Percentiles rank a stretch among this genome's conserved stretches.
Evolutionary conservation across 2,329 filamentous ascomycete genomes (phyloP).

Genomic region (Phialophora tarda): DNA sequence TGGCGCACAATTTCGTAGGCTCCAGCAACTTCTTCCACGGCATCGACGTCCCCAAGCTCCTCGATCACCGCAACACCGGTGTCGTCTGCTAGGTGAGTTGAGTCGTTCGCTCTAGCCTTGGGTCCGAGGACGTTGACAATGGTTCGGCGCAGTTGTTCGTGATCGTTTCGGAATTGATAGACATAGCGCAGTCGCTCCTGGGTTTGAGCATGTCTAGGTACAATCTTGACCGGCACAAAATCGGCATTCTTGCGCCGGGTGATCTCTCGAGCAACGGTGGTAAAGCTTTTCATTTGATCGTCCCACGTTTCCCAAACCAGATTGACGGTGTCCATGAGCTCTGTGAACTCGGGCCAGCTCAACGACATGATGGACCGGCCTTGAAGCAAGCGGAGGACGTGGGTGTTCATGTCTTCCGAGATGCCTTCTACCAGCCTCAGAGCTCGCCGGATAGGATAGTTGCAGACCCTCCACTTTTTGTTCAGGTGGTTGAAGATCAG

Average conservation of each 20-base stretch:
- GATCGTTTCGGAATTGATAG: slow-evolving; percentile 90
- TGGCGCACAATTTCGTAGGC: slow-evolving; percentile 94
- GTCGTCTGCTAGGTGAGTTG: slow-evolving; percentile 56
- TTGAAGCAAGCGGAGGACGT: slow-evolving; percentile 82
- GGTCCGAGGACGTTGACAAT: slow-evolving; percentile 96
- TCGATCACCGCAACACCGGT: slow-evolving; percentile 77
- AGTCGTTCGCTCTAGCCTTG: slow-evolving; percentile 63
- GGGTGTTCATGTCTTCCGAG: slow-evolving; percentile 86
- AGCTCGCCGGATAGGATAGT: slow-evolving; percentile 90
- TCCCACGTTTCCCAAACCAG: slow-evolving; percentile 93
- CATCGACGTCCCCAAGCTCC: slow-evolving; percentile 96
- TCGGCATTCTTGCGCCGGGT: slow-evolving; percentile 93
- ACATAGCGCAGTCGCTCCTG: slow-evolving; percentile 94
- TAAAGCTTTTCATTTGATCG: slow-evolving; percentile 95
- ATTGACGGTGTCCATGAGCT: slow-evolving; percentile 80
- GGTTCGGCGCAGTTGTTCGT: slow-evolving; percentile 94
- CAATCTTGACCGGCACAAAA: slow-evolving; percentile 98
- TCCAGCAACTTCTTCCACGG: slow-evolving; percentile 92
- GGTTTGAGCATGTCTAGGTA: slow-evolving; percentile 82
- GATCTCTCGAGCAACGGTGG: slow-evolving; percentile 93
- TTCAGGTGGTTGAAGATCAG: slow-evolving; percentile 94
- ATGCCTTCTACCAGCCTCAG: slow-evolving; percentile 96
- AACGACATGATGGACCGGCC: slow-evolving; percentile 89
- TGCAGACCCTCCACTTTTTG: slow-evolving; percentile 95
- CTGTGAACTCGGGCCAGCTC: slow-evolving; percentile 87